Evolutionary conservation across 73 alveolate species (phyloP).

Genomic region (Tetrahymena elliotti): DNA sequence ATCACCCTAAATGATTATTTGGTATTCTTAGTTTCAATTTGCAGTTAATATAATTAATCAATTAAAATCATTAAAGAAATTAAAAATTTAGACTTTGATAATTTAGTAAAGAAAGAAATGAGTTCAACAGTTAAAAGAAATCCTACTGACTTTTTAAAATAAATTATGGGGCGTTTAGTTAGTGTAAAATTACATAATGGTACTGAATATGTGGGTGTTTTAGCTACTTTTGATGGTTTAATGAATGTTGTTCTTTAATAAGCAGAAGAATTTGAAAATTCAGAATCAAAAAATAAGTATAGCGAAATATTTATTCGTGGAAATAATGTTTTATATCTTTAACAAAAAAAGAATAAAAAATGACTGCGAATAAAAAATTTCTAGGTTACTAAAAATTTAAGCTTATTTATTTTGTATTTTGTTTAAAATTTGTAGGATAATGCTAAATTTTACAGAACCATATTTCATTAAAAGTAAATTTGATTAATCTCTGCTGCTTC

Average conservation of each 20-base stretch:
- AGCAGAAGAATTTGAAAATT: conserved; percentile 25
- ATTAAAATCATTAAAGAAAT: background rate
- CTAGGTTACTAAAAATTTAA: background rate
- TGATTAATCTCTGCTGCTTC: background rate
- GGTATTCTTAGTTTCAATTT: background rate
- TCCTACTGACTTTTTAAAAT: conserved; percentile 34
- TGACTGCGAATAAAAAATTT: background rate
- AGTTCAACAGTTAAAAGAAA: background rate
- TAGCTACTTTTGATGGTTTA: conserved; percentile 38
- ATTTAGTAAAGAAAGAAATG: background rate
- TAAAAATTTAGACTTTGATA: background rate
- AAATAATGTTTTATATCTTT: conserved; percentile 25
- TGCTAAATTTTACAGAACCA: background rate
- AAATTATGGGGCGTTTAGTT: conserved; percentile 32
- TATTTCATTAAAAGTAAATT: too few relatives aligned
- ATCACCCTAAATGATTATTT: too few relatives aligned
- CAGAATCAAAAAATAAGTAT: conserved; percentile 14
- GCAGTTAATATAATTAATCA: background rate
- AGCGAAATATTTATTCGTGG: conserved; percentile 37
- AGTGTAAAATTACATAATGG: conserved; percentile 35
- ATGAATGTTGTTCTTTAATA: conserved; percentile 34
- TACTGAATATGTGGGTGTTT: conserved; percentile 34
- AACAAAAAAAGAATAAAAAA: background rate
- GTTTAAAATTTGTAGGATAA: background rate
- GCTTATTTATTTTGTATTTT: background rate